Evolutionary conservation across 345 rosid genomes (phyloP).

Genomic region (Eucalyptus lansdowneana): DNA sequence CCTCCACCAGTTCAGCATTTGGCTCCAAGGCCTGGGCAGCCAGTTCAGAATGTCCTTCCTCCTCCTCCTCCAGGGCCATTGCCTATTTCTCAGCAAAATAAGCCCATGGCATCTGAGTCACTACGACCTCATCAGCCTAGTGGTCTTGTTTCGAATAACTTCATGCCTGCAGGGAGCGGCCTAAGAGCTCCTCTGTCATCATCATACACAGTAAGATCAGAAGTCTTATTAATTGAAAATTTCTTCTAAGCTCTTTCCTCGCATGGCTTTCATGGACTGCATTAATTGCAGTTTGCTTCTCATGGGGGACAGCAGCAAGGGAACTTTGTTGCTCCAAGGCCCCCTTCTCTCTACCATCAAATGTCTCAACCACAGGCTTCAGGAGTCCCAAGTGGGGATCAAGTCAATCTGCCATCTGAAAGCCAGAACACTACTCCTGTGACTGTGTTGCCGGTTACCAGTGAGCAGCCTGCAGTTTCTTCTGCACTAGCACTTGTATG

Average conservation of each 20-base stretch:
- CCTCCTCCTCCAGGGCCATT: constrained; percentile 29
- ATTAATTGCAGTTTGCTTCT: constrained; percentile 51
- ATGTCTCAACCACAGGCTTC: constrained; percentile 36
- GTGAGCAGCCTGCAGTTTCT: constrained; percentile 36
- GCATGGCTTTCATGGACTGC: not conserved
- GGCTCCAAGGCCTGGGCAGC: constrained; percentile 53
- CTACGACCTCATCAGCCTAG: constrained; percentile 30
- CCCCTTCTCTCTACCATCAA: constrained; percentile 34
- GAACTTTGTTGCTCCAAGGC: constrained; percentile 9
- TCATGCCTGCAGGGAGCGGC: constrained; percentile 40
- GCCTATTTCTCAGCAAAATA: constrained; percentile 39
- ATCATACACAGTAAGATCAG: constrained; percentile 47
- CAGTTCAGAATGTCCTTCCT: constrained; percentile 34
- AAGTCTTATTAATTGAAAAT: not conserved
- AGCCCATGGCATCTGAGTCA: constrained; percentile 35
- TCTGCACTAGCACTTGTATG: constrained; percentile 22
- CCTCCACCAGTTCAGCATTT: constrained; percentile 52
- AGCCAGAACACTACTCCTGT: constrained; percentile 24
- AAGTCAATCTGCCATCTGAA: constrained; percentile 18
- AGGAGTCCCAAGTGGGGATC: constrained; percentile 38
- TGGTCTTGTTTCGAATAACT: constrained; percentile 34
- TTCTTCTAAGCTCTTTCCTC: not conserved
- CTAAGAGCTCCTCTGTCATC: constrained; percentile 48
- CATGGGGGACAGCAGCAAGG: constrained; percentile 42
- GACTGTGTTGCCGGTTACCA: constrained; percentile 20